Conservation (phyloP, 495 filamentous ascomycete species). For the Paragyromitra xinjiangensis region DNA sequence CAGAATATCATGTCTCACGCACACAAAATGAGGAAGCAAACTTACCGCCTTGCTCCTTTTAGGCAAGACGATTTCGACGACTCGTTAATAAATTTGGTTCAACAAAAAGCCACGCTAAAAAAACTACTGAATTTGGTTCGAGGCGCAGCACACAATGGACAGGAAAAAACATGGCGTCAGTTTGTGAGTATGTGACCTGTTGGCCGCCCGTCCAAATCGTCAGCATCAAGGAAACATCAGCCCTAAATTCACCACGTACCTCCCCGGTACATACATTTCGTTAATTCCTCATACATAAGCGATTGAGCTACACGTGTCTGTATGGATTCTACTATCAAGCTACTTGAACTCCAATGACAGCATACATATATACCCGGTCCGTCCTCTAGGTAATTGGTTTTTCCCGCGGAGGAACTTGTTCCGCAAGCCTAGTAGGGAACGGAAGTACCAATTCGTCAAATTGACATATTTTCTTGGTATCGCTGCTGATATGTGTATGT, state of each 20-base stretch:
- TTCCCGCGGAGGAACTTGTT: background rate
- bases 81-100: background rate
- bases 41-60: background rate
- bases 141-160: background rate
- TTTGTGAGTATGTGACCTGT: background rate
- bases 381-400: background rate
- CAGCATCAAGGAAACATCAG: slow-evolving; percentile 21
- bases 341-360: background rate
- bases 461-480: background rate
- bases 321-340: background rate
- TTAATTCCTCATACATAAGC: slow-evolving; percentile 12
- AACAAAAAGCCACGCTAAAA: background rate
- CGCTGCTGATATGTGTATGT: background rate
- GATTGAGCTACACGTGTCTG: slow-evolving; percentile 24
- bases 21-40: background rate
- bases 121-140: background rate
- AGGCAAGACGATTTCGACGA: background rate
- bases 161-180: slow-evolving; percentile 1
- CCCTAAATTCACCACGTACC: slow-evolving; percentile 19
- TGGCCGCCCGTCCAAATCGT: background rate
- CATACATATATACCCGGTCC: background rate
- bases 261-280: background rate
- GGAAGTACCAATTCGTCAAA: slow-evolving; percentile 1
- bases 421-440: background rate
- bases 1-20: background rate